phyloP scores from a whole-genome alignment of 2,329 filamentous ascomycete species.

The Pseudogymnoascus sp. region DNA sequence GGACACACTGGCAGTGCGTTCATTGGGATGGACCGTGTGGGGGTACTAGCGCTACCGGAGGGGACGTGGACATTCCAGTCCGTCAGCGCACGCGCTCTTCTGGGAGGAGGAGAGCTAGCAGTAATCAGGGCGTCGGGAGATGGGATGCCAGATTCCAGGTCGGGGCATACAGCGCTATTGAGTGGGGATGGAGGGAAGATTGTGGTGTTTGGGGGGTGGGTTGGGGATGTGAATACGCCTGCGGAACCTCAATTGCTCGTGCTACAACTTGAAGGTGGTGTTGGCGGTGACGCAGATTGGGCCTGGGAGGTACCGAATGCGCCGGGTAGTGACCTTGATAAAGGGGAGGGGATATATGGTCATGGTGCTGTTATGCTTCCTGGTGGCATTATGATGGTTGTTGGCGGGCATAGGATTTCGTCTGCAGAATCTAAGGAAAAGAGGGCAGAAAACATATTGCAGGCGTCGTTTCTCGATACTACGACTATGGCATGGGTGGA shows the following conservation, averaged over 20 bases:
- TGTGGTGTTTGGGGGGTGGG: constrained; percentile 83
- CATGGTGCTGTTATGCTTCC: constrained; percentile 56
- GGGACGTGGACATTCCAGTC: constrained; percentile 77
- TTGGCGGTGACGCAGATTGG: constrained; percentile 64
- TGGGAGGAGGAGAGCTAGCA: constrained; percentile 41
- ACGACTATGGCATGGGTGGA: constrained; percentile 51
- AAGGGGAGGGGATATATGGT: constrained; percentile 46
- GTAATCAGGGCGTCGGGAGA: constrained; percentile 24
- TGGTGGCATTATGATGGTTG: constrained; percentile 61
- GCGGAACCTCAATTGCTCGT: constrained; percentile 76
- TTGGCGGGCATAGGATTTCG: constrained; percentile 51
- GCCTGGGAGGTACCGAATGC: constrained; percentile 56
- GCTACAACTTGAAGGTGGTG: constrained; percentile 65
- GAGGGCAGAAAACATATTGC: constrained; percentile 29
- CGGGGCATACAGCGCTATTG: constrained; percentile 79
- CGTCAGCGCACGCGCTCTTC: constrained; percentile 41
- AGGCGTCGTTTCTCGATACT: constrained; percentile 49
- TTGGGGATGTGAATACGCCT: constrained; percentile 67
- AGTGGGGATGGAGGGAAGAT: constrained; percentile 71
- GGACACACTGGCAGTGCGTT: constrained; percentile 79
- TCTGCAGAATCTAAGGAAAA: constrained; percentile 23
- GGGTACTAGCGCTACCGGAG: constrained; percentile 78
- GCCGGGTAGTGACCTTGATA: constrained; percentile 32
- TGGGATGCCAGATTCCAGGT: constrained; percentile 62
- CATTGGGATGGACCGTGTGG: constrained; percentile 88